These are phyloP conservation scores for Trichoderma brevicompactum DNA, from an alignment of 2,329 filamentous ascomycete genomes.

Conservation along the genomic window DNA sequence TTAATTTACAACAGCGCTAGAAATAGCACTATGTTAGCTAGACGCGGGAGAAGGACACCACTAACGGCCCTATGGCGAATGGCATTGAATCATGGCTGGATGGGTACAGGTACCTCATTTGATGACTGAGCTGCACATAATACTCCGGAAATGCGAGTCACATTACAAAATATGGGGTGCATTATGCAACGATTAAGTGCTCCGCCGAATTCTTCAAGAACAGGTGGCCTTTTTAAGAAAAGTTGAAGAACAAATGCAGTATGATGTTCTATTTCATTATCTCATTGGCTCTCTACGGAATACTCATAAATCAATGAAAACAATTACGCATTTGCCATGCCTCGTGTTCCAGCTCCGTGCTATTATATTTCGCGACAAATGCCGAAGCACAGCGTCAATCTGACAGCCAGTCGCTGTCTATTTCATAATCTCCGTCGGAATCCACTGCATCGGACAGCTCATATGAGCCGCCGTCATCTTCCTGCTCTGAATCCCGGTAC, in stretches of 20 bases:
- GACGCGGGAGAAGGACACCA: conserved; percentile 15
- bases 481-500: conserved; percentile 4
- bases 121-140: not conserved
- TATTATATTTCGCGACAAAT: not conserved
- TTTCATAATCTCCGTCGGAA: conserved; percentile 18
- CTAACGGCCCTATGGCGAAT: conserved; percentile 8
- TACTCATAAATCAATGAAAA: too few relatives aligned
- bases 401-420: conserved; percentile 23
- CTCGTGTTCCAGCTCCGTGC: not conserved
- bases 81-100: not conserved
- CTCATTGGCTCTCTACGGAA: too few relatives aligned
- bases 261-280: too few relatives aligned
- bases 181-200: not conserved
- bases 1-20: conserved; percentile 21
- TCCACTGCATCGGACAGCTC: conserved; percentile 25
- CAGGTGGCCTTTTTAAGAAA: not conserved
- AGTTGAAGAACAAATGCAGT: too few relatives aligned
- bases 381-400: not conserved
- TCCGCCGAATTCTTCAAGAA: not conserved
- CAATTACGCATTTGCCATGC: not conserved
- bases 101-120: not conserved
- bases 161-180: not conserved
- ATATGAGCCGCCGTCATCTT: conserved; percentile 18
- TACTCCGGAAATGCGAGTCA: not conserved
- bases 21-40: conserved; percentile 1